Evolutionary conservation across 352 stramenopile species (phyloP).

Genomic region (Globisporangium polare): DNA sequence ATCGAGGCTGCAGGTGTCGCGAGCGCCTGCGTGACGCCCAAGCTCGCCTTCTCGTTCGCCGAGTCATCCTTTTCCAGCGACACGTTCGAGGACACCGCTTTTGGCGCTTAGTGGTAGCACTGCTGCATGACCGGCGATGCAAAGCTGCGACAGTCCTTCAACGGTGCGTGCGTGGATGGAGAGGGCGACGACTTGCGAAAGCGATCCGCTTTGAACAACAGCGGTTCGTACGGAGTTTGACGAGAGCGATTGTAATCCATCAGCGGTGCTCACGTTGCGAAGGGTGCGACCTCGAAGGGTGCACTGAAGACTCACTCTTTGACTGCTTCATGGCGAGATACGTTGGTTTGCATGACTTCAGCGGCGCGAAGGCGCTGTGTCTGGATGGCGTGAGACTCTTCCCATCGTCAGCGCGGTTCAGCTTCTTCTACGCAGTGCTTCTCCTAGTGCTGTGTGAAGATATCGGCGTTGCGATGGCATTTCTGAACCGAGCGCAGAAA

Average conservation of each 20-base stretch:
- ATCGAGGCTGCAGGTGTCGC: slow-evolving; percentile 28
- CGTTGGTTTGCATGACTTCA: slow-evolving; percentile 44
- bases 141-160: slow-evolving; percentile 32
- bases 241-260: slow-evolving; percentile 21
- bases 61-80: slow-evolving; percentile 38
- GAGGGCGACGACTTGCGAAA: slow-evolving; percentile 23
- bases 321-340: slow-evolving; percentile 47
- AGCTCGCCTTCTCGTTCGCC: slow-evolving; percentile 25
- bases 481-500: slow-evolving; percentile 22
- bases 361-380: slow-evolving; percentile 27
- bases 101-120: slow-evolving; percentile 36
- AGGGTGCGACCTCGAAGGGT: slow-evolving; percentile 23
- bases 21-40: slow-evolving; percentile 22
- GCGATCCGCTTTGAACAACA: slow-evolving; percentile 36
- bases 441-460: slow-evolving; percentile 43
- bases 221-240: slow-evolving; percentile 28
- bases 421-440: slow-evolving; percentile 38
- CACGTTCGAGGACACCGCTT: slow-evolving; percentile 37
- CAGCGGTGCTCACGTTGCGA: slow-evolving; percentile 20
- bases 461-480: slow-evolving; percentile 29
- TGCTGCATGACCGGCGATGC: slow-evolving; percentile 27
- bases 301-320: slow-evolving; percentile 39
- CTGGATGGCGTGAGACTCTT: slow-evolving; percentile 36
- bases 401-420: slow-evolving; percentile 31
- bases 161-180: slow-evolving; percentile 33